Evolutionary conservation across 352 stramenopile genomes (phyloP).

Genomic region (Phytophthora vignae): DNA sequence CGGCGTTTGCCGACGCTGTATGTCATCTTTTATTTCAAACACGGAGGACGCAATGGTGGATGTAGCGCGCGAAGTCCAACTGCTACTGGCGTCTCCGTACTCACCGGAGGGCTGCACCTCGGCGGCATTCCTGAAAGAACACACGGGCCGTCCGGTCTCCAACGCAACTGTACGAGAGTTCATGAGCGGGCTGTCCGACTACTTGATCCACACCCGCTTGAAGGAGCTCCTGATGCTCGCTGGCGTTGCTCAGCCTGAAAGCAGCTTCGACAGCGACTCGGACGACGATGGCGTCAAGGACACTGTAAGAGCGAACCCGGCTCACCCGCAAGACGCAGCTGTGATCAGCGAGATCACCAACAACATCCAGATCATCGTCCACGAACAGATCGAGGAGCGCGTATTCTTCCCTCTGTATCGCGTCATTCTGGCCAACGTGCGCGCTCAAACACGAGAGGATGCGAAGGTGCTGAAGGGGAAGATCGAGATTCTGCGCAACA

Average conservation of each 20-base stretch:
- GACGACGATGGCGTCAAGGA: conserved; percentile 38
- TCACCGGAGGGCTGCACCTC: conserved; percentile 84
- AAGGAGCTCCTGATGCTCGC: conserved; percentile 75
- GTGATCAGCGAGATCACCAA: conserved; percentile 66
- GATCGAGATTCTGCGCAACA: conserved; percentile 81
- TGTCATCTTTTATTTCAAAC: conserved; percentile 84
- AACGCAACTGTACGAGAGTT: conserved; percentile 75
- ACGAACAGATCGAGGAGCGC: conserved; percentile 88
- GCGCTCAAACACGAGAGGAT: conserved; percentile 63
- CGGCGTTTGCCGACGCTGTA: conserved; percentile 70
- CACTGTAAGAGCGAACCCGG: conserved; percentile 6
- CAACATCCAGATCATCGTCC: conserved; percentile 72
- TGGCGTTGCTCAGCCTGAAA: conserved; percentile 45
- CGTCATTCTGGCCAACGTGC: conserved; percentile 71
- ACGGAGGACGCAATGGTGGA: conserved; percentile 79
- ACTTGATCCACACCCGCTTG: conserved; percentile 85
- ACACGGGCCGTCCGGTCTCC: conserved; percentile 49
- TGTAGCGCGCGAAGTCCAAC: conserved; percentile 80
- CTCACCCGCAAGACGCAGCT: conserved; percentile 24
- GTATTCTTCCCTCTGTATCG: conserved; percentile 86
- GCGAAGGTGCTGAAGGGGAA: conserved; percentile 80
- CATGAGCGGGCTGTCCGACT: conserved; percentile 81
- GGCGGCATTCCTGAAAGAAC: conserved; percentile 75
- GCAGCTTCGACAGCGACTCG: conserved; percentile 42
- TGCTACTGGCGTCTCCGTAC: conserved; percentile 86